Evolutionary conservation across 2,329 filamentous ascomycete genomes (phyloP), one percentile per base, ranked within the genome.

Genomic region (Stagonosporopsis chrysanthemi): DNA sequence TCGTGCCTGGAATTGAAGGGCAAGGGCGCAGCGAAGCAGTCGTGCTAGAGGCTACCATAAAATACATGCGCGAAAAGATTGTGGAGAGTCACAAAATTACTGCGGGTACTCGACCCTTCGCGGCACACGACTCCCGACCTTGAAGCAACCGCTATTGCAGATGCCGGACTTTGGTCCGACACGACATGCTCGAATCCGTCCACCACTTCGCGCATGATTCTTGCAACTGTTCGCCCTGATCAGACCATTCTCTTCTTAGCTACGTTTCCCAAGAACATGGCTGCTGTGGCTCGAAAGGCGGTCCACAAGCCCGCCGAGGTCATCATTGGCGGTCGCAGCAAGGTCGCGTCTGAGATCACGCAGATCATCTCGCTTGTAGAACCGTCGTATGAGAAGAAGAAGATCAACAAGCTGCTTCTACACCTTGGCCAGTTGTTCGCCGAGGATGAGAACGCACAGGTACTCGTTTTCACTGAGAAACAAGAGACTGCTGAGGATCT

Each of bases 191-290:
- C 14, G 90, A 93, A 73, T 96, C 93, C 1, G 86, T 83, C 2
- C 96, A 97, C 78, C 93, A 96, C 82, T 99, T 99, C 75, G 87
- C 82, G 3, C 86, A 99, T 6, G 77, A 95, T 99, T 56, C 88
- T 98, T 73, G 87, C 88, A 64, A 97, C 95, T 70, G 90, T 97
- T 74, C 89, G 95, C 44, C 93, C 95, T 0, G 91, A 97, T 47
- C 95, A 99, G 74, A 97, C 92, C 0, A 92, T 98, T 48, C 83
- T 98, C 23, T 99, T 98, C 76, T 98, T 95, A 0, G 95, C 95
- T 4, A 99, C 95, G 0, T 97, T 98, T 82, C 95, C 95, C 19
- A 88, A 90, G 43, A 93, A 94, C 63, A 96, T 99, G 83, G 92
- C 97, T 73, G 88, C 90, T 0, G 78, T 98, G 45, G 95, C 92